A percentile compares a stretch with the other conserved stretches of the same genome.
Evolutionary conservation across 2,329 filamentous ascomycete genomes (phyloP).

Genomic region (Fusarium sp.): DNA sequence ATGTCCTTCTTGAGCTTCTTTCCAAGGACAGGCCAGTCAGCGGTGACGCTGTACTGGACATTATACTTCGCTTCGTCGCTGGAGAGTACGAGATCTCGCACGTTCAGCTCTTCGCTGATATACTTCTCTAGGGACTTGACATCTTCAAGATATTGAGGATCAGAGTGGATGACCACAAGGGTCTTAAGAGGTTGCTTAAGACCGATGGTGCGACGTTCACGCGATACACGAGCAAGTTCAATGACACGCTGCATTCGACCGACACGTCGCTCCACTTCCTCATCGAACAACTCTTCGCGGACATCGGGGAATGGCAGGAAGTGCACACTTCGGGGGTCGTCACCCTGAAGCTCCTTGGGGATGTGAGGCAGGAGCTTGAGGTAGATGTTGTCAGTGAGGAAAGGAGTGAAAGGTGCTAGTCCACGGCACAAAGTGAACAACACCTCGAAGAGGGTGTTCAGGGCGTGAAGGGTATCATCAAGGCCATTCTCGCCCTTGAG

Average conservation of each 20-base stretch:
- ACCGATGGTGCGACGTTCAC: constrained; percentile 85
- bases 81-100: constrained; percentile 85
- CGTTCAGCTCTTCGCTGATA: constrained; percentile 90
- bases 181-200: constrained; percentile 93
- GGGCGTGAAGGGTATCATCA: constrained; percentile 86
- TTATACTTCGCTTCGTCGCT: constrained; percentile 91
- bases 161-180: constrained; percentile 87
- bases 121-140: constrained; percentile 88
- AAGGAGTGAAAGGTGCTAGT: constrained; percentile 94
- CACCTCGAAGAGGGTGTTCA: constrained; percentile 95
- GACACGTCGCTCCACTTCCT: constrained; percentile 86
- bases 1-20: constrained; percentile 99
- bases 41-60: constrained; percentile 88
- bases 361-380: constrained; percentile 84
- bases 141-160: constrained; percentile 85
- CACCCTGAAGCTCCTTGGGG: constrained; percentile 73
- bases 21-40: constrained; percentile 93
- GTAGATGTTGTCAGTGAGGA: constrained; percentile 96
- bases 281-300: constrained; percentile 87
- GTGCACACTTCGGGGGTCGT: constrained; percentile 88
- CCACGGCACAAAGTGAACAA: constrained; percentile 89
- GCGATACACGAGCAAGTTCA: constrained; percentile 85
- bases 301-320: constrained; percentile 93
- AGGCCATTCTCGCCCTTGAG: constrained; percentile 90
- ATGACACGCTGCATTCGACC: constrained; percentile 95